phyloP scores from a whole-genome alignment of 2,329 filamentous ascomycete genomes.

The Eutypella sp. region DNA sequence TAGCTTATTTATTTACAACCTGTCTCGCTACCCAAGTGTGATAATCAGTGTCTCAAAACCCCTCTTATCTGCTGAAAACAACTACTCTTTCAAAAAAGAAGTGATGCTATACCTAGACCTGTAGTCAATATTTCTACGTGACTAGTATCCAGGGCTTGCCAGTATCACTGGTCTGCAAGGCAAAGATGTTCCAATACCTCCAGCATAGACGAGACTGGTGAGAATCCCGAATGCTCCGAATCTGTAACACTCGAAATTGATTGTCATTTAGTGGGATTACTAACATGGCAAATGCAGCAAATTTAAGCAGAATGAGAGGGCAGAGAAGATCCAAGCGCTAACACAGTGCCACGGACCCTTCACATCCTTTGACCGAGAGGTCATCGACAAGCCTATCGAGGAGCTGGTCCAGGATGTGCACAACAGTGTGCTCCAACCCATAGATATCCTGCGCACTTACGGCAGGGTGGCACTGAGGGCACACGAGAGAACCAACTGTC shows the following conservation, averaged over 20 bases:
- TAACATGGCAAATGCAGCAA: constrained; percentile 47
- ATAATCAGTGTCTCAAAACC: too few relatives aligned
- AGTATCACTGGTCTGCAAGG: background rate
- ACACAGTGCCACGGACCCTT: constrained; percentile 62
- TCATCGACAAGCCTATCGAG: constrained; percentile 69
- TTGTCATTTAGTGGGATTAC: background rate
- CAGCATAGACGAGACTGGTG: constrained; percentile 70
- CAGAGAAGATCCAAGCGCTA: constrained; percentile 63
- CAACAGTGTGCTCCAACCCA: constrained; percentile 56
- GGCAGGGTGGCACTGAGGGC: constrained; percentile 80
- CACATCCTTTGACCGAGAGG: constrained; percentile 57
- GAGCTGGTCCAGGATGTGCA: constrained; percentile 76
- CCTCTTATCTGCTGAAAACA: too few relatives aligned
- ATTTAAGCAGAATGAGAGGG: constrained; percentile 74
- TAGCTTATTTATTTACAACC: too few relatives aligned
- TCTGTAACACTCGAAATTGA: background rate
- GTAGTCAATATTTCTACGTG: background rate
- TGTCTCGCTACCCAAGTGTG: too few relatives aligned
- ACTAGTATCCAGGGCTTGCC: background rate
- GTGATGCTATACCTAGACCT: too few relatives aligned
- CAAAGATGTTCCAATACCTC: constrained; percentile 51
- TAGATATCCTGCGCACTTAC: constrained; percentile 77
- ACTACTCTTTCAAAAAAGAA: too few relatives aligned
- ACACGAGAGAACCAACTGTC: constrained; percentile 81
- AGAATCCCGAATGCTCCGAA: constrained; percentile 17